These are phyloP conservation scores for Boechera retrofracta DNA, from an alignment of 345 rosid genomes.

Conservation along the genomic window DNA sequence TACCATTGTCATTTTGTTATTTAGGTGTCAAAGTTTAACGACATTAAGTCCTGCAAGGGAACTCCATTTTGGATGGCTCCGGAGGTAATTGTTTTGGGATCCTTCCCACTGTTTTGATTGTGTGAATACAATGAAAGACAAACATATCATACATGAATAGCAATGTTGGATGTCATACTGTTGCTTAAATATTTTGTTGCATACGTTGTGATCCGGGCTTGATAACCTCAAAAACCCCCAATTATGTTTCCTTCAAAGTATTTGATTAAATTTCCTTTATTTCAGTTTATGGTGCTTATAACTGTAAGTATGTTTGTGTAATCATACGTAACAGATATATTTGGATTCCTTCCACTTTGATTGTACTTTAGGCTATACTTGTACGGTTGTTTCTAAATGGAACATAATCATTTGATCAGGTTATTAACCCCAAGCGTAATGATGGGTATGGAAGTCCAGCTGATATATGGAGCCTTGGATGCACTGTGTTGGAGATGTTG, in stretches of 20 bases:
- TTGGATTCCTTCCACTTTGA: constrained; percentile 1
- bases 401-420: constrained; percentile 52
- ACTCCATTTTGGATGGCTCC: constrained; percentile 99
- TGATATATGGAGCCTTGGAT: constrained; percentile 97
- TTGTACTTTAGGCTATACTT: background rate
- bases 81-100: constrained; percentile 59
- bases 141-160: background rate
- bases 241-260: constrained; percentile 5
- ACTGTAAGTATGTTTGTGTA: background rate
- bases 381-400: constrained; percentile 4
- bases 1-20: constrained; percentile 22
- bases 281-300: background rate
- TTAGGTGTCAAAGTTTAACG: constrained; percentile 80
- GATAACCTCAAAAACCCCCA: background rate
- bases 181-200: background rate
- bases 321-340: background rate
- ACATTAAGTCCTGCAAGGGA: constrained; percentile 82
- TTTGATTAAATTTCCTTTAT: background rate
- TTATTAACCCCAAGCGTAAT: constrained; percentile 57
- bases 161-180: constrained; percentile 10
- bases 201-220: background rate
- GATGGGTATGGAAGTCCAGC: constrained; percentile 82
- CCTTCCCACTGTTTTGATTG: constrained; percentile 5
- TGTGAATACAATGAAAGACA: constrained; percentile 19
- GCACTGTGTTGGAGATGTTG: constrained; percentile 88